Conservation (phyloP, 2,329 filamentous ascomycete species). For the Drechslerella coelobrocha region DNA sequence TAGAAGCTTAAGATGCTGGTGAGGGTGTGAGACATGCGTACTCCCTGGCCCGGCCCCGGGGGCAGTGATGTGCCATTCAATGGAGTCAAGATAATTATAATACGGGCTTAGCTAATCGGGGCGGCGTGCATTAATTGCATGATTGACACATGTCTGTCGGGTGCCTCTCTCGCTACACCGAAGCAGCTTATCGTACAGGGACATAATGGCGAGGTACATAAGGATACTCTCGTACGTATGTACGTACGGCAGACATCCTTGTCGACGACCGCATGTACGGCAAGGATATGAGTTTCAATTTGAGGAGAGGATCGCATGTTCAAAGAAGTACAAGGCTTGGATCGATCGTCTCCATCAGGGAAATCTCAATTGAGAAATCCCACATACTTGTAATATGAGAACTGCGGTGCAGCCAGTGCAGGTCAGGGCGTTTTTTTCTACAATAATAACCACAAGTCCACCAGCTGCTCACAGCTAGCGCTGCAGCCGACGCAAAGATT, state of each 20-base stretch:
- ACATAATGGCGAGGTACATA: slow-evolving; percentile 31
- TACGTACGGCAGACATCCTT: slow-evolving; percentile 23
- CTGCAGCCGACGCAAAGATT: slow-evolving; percentile 44
- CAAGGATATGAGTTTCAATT: not conserved
- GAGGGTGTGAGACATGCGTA: slow-evolving; percentile 48
- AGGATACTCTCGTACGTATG: slow-evolving; percentile 21
- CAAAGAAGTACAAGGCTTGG: slow-evolving; percentile 17
- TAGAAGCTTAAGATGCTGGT: slow-evolving; percentile 39
- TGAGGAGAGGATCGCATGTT: slow-evolving; percentile 17
- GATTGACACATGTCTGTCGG: slow-evolving; percentile 7
- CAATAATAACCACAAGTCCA: slow-evolving; percentile 8
- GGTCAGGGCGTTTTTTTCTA: not conserved
- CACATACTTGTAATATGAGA: not conserved
- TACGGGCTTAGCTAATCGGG: slow-evolving; percentile 1
- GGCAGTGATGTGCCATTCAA: slow-evolving; percentile 30
- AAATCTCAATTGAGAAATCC: slow-evolving; percentile 2
- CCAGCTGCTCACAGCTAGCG: slow-evolving; percentile 8
- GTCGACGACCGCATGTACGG: slow-evolving; percentile 7
- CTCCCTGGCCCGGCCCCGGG: slow-evolving; percentile 31
- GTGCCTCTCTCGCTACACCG: not conserved
- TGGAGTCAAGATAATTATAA: slow-evolving; percentile 10
- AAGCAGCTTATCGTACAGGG: slow-evolving; percentile 6
- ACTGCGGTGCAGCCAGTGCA: not conserved
- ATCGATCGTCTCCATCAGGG: slow-evolving; percentile 6
- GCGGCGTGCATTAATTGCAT: not conserved